Base-by-base conservation (phyloP, 1,284 basidiomycete species). In the Cryptococcus sp. region DNA sequence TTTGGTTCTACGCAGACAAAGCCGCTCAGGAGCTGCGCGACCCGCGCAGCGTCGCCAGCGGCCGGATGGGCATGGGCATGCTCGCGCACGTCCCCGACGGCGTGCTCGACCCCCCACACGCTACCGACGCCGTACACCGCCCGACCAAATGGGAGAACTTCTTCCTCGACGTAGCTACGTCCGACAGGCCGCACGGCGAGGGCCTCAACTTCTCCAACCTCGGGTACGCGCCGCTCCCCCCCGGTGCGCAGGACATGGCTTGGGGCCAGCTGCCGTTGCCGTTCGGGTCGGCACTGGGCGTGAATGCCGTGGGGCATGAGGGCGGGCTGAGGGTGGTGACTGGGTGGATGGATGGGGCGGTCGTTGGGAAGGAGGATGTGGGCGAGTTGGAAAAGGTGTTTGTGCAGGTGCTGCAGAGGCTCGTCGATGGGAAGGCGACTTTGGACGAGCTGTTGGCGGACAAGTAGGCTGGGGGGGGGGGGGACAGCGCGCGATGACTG, bases 71-170 rank as follows among this genome's bases (percentile, higher is more conserved):
- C 1, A 62, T 73, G 43, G 70, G 71, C 2, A 63, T 69, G 50
- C 61, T 76, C 8, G 51, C 56, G 2, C 66, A 69, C 46, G 52
- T 76, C 13, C 72, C 72, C 6, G 68, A 75, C 45, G 55, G 59
- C 0, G 23, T 35, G 4, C 33, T 55, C 9, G 51, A 56, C 15
- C 24, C 53, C 4, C 40, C 46, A 18, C 18, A 24, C 24, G 2
- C 20, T 20, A 44, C 42, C 18, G 23, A 23, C 42, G 18, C 18
- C 42, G n/a, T 62, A 1, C 50, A 23, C 4, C 54, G 55, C 2
- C 64, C 69, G 4, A 76, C 72, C 4, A 68, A 64, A 9, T 76
- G 71, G 71, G 71, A 75, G 56, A 53, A 67, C n/a, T 70, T 65
- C 54, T 67, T 71, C 39, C 35, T 56, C 16, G 53, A 57, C 11